phyloP scores from a whole-genome alignment of 208 protist species.

The Acanthamoeba divionensis region DNA sequence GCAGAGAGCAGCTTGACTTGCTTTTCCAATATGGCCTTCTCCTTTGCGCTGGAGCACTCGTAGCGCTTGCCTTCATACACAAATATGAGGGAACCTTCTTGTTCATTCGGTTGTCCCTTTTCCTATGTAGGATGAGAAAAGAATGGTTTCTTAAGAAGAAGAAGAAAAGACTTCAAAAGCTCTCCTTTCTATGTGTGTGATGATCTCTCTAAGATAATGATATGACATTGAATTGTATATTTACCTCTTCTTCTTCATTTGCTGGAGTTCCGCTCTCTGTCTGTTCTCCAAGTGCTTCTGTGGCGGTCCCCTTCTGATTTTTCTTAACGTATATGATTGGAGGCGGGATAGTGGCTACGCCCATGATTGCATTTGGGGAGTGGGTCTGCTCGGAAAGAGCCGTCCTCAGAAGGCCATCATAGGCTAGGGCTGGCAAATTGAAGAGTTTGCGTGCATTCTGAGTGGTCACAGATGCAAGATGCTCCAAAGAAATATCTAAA shows the following conservation, averaged over 20 bases:
- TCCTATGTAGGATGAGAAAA: neutral
- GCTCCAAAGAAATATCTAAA: neutral
- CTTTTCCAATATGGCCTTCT: conserved; percentile 1
- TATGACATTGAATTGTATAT: no score
- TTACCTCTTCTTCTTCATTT: no score
- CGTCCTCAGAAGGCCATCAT: neutral
- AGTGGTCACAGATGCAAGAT: neutral
- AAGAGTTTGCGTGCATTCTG: conserved; percentile 9
- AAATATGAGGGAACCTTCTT: neutral
- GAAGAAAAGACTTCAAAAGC: neutral
- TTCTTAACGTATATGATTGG: neutral
- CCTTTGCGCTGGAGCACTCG: neutral
- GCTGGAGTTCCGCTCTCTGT: neutral
- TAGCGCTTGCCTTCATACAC: conserved; percentile 14
- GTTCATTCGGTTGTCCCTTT: no score
- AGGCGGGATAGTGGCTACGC: neutral
- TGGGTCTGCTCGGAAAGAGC: neutral
- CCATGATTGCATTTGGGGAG: neutral
- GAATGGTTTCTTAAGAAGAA: neutral
- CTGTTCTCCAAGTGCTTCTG: neutral
- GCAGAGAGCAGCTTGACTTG: neutral
- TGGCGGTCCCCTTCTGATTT: neutral
- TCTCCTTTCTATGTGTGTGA: no score
- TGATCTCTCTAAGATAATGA: no score
- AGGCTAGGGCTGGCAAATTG: neutral